Base-by-base conservation (phyloP, 208 protist genomes). In the Acanthamoeba royreba region DNA sequence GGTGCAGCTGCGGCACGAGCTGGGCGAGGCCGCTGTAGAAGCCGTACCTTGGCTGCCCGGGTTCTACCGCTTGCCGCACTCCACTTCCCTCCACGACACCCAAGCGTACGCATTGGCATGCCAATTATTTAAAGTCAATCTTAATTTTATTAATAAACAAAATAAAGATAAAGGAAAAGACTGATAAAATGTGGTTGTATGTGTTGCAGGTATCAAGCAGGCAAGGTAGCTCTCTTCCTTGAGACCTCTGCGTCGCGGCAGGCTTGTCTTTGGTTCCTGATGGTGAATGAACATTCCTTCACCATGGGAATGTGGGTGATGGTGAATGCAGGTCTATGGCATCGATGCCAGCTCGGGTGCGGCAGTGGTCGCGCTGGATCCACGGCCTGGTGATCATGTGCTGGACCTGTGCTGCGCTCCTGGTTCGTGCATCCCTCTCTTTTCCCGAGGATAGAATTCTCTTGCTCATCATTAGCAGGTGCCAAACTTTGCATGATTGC, bases 401-500 rank as follows among this genome's bases (percentile, higher is more conserved):
- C 88, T 96, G n/a, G 95, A 96, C 88, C 85, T 96, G 22, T 96
- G 95, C 94, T 96, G 94, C 92, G 95, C 95, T 72, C 95, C 95
- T 28, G 95, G 55, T 66, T 5, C 19, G 25, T 11, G 8, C 1
- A 0, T 46, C 1, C 0, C 1, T 2, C 42, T 40, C 69, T 81
- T 81, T 4, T 46, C 25, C 31, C n/a, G 17, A 25, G 5, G 11
- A n/a, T 47, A 19, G 11, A 28, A 33, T 28, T 74, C 8, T 25
- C 33, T 74, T 8, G 63, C 33, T 28, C 9, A 40, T 74, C 33
- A 81, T n/a, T 7, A 17, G 19, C 40, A 87, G 83, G 83, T 4
- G 83, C 94, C 25, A 95, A 95, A 35, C n/a, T 95, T n/a, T 94
- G 47, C 28, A 92, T 95, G 90, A 94, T 94, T 25, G 74, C 94